These are phyloP conservation scores for Edaphochlamys debaryana DNA, from an alignment of 139 green algal species.

Conservation along the genomic window DNA sequence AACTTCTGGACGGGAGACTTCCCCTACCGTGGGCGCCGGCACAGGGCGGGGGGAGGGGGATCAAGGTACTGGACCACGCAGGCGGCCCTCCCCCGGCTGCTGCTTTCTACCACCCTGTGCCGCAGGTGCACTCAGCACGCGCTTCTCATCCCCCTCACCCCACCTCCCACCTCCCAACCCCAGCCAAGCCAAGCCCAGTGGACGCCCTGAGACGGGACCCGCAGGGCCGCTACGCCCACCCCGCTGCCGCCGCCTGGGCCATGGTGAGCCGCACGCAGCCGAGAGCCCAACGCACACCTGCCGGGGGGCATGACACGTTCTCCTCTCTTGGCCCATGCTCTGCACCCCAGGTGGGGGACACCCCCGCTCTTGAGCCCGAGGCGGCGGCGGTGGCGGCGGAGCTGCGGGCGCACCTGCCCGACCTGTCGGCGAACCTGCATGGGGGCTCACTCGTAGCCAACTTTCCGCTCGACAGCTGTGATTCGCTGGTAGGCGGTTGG, in stretches of 20 bases:
- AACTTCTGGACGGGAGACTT: conserved; percentile 40
- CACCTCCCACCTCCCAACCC: neutral
- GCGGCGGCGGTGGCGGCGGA: neutral
- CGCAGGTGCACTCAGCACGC: too few species aligned
- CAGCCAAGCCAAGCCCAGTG: neutral
- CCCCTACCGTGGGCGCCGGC: conserved; percentile 19
- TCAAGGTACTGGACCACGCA: too few species aligned
- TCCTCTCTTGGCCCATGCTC: neutral
- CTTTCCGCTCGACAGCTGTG: conserved; percentile 29
- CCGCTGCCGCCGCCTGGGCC: conserved; percentile 1
- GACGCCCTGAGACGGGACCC: neutral
- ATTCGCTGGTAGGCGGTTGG: conserved; percentile 1
- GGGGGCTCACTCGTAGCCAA: conserved; percentile 37
- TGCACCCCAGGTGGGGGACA: conserved; percentile 8
- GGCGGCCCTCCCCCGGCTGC: too few species aligned
- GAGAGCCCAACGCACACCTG: neutral
- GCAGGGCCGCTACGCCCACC: neutral
- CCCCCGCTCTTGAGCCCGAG: conserved; percentile 10
- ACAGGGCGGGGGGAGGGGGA: too few species aligned
- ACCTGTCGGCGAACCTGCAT: conserved; percentile 31
- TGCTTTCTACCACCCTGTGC: too few species aligned
- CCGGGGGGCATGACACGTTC: too few species aligned
- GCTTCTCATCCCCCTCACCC: too few species aligned
- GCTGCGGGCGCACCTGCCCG: neutral
- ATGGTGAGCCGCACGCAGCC: neutral